Conservation (phyloP, 345 rosid species). For the Carallia brachiata region DNA sequence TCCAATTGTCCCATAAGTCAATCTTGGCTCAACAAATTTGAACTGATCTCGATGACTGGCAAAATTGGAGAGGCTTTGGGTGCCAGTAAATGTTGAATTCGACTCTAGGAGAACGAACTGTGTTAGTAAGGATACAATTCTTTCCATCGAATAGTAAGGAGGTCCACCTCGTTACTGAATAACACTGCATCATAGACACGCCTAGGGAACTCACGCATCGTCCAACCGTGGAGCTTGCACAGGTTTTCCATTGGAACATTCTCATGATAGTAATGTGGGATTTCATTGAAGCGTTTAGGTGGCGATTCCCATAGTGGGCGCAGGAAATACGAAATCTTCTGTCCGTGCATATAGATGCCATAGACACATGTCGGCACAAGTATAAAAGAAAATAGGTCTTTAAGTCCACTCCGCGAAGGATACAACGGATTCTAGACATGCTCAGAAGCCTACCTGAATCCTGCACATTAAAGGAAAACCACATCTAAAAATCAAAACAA, state of each 20-base stretch:
- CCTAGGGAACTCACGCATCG: conserved; percentile 75
- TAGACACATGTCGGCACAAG: conserved; percentile 68
- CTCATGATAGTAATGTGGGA: conserved; percentile 72
- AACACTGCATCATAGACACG: conserved; percentile 82
- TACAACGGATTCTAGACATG: conserved; percentile 85
- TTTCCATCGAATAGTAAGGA: conserved; percentile 71
- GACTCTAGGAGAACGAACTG: conserved; percentile 85
- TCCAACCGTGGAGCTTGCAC: conserved; percentile 89
- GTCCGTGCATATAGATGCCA: conserved; percentile 65
- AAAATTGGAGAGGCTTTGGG: conserved; percentile 57
- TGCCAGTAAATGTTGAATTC: conserved; percentile 75
- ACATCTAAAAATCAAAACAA: conserved; percentile 3
- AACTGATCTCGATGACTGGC: conserved; percentile 55
- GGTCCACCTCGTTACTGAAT: conserved; percentile 76
- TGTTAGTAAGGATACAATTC: conserved; percentile 75
- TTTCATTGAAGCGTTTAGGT: conserved; percentile 69
- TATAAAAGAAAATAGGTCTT: conserved; percentile 61
- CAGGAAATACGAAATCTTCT: conserved; percentile 75
- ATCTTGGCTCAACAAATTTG: conserved; percentile 66
- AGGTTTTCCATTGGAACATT: conserved; percentile 74
- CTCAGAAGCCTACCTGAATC: conserved; percentile 72
- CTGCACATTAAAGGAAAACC: conserved; percentile 38
- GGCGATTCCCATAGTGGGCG: conserved; percentile 90
- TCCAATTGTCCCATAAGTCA: conserved; percentile 72
- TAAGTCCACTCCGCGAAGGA: conserved; percentile 84